phyloP scores from a whole-genome alignment of 352 stramenopile genomes.

The Phytophthora pinifolia region DNA sequence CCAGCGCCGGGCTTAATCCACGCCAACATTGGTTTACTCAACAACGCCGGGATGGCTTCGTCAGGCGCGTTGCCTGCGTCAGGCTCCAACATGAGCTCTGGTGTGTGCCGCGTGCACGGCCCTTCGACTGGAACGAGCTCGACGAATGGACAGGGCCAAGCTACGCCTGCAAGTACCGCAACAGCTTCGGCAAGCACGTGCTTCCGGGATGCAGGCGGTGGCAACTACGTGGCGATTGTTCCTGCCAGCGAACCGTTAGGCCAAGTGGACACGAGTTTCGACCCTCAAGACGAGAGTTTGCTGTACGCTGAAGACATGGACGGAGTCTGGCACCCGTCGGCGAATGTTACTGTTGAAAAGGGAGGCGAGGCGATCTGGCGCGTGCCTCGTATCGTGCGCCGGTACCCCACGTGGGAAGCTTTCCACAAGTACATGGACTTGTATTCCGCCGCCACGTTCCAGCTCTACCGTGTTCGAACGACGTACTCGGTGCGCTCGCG shows the following conservation, averaged over 20 bases:
- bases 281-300: slow-evolving; percentile 21
- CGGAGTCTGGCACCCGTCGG: slow-evolving; percentile 30
- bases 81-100: slow-evolving; percentile 28
- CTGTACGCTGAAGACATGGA: slow-evolving; percentile 34
- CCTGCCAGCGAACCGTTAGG: slow-evolving; percentile 20
- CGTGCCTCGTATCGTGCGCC: slow-evolving; percentile 45
- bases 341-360: slow-evolving; percentile 25
- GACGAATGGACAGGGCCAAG: slow-evolving; percentile 2
- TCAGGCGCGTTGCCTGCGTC: slow-evolving; percentile 1
- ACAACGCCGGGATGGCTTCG: slow-evolving; percentile 22
- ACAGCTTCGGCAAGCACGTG: slow-evolving; percentile 20
- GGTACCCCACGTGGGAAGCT: slow-evolving; percentile 52
- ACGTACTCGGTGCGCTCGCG: slow-evolving; percentile 69
- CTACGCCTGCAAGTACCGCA: neutral
- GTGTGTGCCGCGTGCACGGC: slow-evolving; percentile 33
- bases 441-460: slow-evolving; percentile 63
- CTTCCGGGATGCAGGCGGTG: slow-evolving; percentile 29
- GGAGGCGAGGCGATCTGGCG: slow-evolving; percentile 44
- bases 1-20: slow-evolving; percentile 11
- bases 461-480: slow-evolving; percentile 74
- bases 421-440: slow-evolving; percentile 62
- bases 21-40: slow-evolving; percentile 23
- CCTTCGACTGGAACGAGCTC: slow-evolving; percentile 12
- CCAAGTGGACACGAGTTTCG: slow-evolving; percentile 15
- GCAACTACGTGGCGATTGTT: slow-evolving; percentile 32